Base-by-base conservation (phyloP, 257 asterid genomes). In the Solanum lignicaule region DNA sequence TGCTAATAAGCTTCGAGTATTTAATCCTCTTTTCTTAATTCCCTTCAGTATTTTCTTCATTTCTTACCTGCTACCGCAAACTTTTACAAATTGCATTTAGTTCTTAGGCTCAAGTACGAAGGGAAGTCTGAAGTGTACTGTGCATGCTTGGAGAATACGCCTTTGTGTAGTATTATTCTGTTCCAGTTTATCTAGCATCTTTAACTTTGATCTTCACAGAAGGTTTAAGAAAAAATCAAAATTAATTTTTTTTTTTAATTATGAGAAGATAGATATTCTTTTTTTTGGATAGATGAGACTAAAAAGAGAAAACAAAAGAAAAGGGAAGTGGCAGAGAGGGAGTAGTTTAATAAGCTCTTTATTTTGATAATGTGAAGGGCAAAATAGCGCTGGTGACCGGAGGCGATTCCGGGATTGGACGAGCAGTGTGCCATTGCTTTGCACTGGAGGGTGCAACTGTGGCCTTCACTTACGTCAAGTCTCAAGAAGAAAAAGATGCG, bases 341-440 rank as follows among this genome's bases (percentile, higher is more conserved):
- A 65, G 31, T 65, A 11, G 32, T 65, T n/a, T 65, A 23, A 14
- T 7, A 41, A 25, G 23, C 18, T 43, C 11, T 46, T 43, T 43
- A 79, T 81, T 46, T 9, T 46, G 10, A 43, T 43, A 27, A 46
- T 68, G n/a, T 84, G 76, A 88, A 94, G 97, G 97, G 96, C 0
- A 95, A 93, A 91, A 89, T 95, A 69, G 98, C 97, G 10, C 88
- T 95, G n/a, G 94, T 93, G 86, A 91, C 95, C 0, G 98, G 98
- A 2, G 98, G 98, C 0, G 98, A 94, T 82, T 94, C 98, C 0
- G 98, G 98, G 20, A 95, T 94, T 3, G 97, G 98, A 6, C 91
- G 95, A 7, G 98, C 98, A 0, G 98, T 94, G 35, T 88, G 94
- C 82, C 92, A 91, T 85, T 90, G 92, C 91, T 95, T 94, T 38